These are phyloP conservation scores for Tinospora cordifolia DNA, from an alignment of 164 flowering plant genomes.

Conservation along the genomic window DNA sequence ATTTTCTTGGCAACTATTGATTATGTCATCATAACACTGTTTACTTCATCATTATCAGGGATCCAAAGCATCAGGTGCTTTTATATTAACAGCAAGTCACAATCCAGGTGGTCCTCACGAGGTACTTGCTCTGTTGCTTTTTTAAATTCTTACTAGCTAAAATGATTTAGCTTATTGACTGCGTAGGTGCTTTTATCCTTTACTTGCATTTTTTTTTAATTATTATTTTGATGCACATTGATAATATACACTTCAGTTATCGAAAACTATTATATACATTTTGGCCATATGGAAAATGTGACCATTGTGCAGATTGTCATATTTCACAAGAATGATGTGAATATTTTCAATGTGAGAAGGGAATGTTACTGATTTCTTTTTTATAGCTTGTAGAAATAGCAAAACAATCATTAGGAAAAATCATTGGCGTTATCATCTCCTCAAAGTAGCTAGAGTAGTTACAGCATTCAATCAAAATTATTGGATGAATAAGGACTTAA, in stretches of 20 bases:
- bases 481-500: too few relatives aligned
- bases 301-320: neutral
- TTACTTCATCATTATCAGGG: slow-evolving; percentile 40
- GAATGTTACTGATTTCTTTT: too few relatives aligned
- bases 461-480: too few relatives aligned
- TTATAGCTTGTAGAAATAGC: too few relatives aligned
- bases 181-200: neutral
- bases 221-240: too few relatives aligned
- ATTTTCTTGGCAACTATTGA: neutral
- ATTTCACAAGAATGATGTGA: neutral
- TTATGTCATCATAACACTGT: neutral
- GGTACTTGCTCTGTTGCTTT: slow-evolving; percentile 28
- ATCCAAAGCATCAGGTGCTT: slow-evolving; percentile 79
- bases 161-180: neutral
- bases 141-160: neutral
- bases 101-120: slow-evolving; percentile 98
- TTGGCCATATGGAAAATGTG: neutral
- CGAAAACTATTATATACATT: neutral
- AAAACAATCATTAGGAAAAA: too few relatives aligned
- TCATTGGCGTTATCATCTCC: too few relatives aligned
- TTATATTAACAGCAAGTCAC: slow-evolving; percentile 97
- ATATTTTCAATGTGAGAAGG: neutral
- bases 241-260: too few relatives aligned
- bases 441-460: too few relatives aligned
- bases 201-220: too few relatives aligned